Evolutionary conservation across 495 filamentous ascomycete genomes (phyloP), one percentile per base, ranked within the genome.

Genomic region (Aspergillus cavernicola): DNA sequence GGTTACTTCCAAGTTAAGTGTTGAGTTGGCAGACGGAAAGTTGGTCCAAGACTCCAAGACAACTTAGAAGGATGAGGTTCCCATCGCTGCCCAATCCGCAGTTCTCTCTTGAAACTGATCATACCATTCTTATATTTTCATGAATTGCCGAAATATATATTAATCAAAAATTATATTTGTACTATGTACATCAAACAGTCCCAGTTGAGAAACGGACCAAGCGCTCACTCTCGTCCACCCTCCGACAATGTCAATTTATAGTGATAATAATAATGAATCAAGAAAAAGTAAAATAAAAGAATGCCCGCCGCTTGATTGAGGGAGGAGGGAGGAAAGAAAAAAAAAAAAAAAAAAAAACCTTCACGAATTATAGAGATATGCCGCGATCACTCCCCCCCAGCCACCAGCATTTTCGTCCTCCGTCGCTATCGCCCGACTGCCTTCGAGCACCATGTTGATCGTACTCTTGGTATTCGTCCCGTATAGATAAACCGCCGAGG

Each of bases 301-400:
- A n/a, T n/a, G n/a, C n/a, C n/a, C n/a, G n/a, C n/a, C n/a, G n/a
- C n/a, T n/a, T n/a, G n/a, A n/a, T n/a, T n/a, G n/a, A n/a, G n/a
- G n/a, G n/a, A n/a, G n/a, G n/a, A n/a, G n/a, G n/a, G n/a, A n/a
- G n/a, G n/a, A n/a, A n/a, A n/a, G n/a, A n/a, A n/a, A n/a, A n/a
- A n/a, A n/a, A 18, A 16, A 2, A 38, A 8, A 18, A 38, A 16
- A 8, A 15, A 38, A 16, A 22, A 10, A 12, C 0, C 36, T 24
- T 58, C 54, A 68, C n/a, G 59, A 48, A 44, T 68, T 47, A 31
- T 64, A 58, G 41, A 68, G 43, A 55, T 66, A 71, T 12, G 65
- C 74, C n/a, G 71, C 80, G 58, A 83, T 67, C 54, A 79, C 71
- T n/a, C 77, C 79, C 26, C 80, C 81, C 80, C 80, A 84, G 13